Evolutionary conservation across 2,329 filamentous ascomycete species (phyloP).

Genomic region (Cladophialophora immunda): DNA sequence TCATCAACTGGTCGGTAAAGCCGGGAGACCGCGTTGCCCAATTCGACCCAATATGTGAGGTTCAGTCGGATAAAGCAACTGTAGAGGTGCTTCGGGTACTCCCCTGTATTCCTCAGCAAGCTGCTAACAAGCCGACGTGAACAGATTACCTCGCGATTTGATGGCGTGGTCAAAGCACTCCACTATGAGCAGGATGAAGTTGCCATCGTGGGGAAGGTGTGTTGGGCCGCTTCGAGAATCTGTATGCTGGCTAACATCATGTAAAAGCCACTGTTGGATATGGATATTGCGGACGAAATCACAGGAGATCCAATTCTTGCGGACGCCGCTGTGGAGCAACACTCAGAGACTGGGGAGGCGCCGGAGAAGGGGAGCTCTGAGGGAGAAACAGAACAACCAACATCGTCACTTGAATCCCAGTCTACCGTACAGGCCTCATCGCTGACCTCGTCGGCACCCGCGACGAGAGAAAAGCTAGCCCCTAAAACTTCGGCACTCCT

Average conservation of each 20-base stretch:
- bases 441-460: neutral
- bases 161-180: slow-evolving; percentile 93
- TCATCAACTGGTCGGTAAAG: slow-evolving; percentile 99
- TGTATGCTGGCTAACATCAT: slow-evolving; percentile 1
- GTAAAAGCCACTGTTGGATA: slow-evolving; percentile 29
- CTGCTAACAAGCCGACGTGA: neutral
- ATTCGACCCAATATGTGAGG: slow-evolving; percentile 96
- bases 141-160: slow-evolving; percentile 92
- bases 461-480: neutral
- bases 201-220: slow-evolving; percentile 77
- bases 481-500: neutral
- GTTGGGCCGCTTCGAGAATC: neutral
- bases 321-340: neutral
- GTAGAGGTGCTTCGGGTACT: slow-evolving; percentile 58
- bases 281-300: slow-evolving; percentile 65
- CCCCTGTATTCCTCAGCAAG: neutral
- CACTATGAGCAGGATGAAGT: slow-evolving; percentile 96
- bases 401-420: neutral
- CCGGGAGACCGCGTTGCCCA: slow-evolving; percentile 94
- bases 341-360: neutral
- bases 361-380: neutral
- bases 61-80: slow-evolving; percentile 94
- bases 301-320: slow-evolving; percentile 23
- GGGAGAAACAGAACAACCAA: neutral
- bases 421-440: neutral